phyloP scores from a whole-genome alignment of 805 yeast genomes.

The Wickerhamomyces pijperi region DNA sequence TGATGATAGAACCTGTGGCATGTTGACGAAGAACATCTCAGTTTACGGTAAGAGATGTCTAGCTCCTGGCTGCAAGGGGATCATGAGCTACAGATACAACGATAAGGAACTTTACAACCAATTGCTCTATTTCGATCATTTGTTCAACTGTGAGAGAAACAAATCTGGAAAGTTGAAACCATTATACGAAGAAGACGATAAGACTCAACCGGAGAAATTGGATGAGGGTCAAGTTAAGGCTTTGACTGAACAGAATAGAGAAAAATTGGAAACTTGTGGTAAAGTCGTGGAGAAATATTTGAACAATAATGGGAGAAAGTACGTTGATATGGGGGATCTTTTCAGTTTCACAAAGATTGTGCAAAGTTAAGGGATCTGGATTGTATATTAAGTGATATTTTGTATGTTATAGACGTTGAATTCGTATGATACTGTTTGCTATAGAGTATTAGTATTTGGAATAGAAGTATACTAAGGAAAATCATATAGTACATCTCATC shows the following conservation, averaged over 20 bases:
- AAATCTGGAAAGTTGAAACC: conserved; percentile 47
- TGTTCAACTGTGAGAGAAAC: conserved; percentile 77
- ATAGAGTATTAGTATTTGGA: no score
- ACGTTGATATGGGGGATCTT: conserved; percentile 75
- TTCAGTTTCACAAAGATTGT: conserved; percentile 48
- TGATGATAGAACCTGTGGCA: conserved; percentile 76
- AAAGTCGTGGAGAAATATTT: conserved; percentile 63
- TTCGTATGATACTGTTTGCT: no score
- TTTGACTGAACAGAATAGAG: conserved; percentile 70
- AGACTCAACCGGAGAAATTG: conserved; percentile 21
- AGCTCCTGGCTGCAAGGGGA: conserved; percentile 53
- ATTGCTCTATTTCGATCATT: conserved; percentile 60
- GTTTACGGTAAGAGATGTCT: conserved; percentile 86
- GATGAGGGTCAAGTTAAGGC: conserved; percentile 52
- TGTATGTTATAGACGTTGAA: no score
- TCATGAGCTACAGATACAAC: conserved; percentile 63
- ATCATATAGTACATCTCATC: no score
- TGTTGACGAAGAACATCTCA: conserved; percentile 71
- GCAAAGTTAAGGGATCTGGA: no score
- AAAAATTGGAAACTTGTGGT: conserved; percentile 38
- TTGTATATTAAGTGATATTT: no score
- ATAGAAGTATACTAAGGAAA: no score
- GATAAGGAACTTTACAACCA: conserved; percentile 83
- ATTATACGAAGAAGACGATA: conserved; percentile 27
- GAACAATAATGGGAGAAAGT: conserved; percentile 76